Percentiles rank a stretch among this genome's conserved stretches.
These are phyloP conservation scores for Debaryomyces psychrophilus DNA, from an alignment of 1,139 yeast species.

Conservation along the genomic window DNA sequence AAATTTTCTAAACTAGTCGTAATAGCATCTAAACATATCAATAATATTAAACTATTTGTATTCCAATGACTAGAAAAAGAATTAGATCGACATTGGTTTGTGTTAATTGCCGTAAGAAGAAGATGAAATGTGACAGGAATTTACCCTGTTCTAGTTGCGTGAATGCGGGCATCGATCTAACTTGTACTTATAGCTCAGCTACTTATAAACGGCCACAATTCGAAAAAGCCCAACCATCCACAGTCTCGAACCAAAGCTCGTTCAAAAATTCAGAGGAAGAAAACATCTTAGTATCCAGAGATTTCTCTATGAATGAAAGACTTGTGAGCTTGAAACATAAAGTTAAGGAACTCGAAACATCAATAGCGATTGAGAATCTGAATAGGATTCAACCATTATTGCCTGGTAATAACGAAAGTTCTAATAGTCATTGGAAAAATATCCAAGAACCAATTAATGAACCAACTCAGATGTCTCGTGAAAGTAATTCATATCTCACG, in stretches of 20 bases:
- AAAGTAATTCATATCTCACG: neutral
- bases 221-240: neutral
- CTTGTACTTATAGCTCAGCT: slow-evolving; percentile 12
- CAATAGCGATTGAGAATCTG: slow-evolving; percentile 13
- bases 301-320: slow-evolving; percentile 10
- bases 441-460: neutral
- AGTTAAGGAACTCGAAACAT: slow-evolving; percentile 15
- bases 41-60: neutral
- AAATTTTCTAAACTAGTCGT: no score
- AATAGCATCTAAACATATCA: no score
- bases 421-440: no score
- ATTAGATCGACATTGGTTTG: slow-evolving; percentile 14
- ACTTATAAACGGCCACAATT: slow-evolving; percentile 3
- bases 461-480: neutral
- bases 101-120: slow-evolving; percentile 13
- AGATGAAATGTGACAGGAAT: slow-evolving; percentile 15
- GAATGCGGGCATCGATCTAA: slow-evolving; percentile 9
- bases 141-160: slow-evolving; percentile 14
- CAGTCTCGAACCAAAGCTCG: neutral
- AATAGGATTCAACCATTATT: neutral
- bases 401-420: neutral
- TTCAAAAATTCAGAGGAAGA: neutral
- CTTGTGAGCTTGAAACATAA: slow-evolving; percentile 13
- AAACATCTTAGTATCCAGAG: neutral
- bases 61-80: slow-evolving; percentile 9